Evolutionary conservation across 768 basidiomycete species (phyloP).

Genomic region (Suillus americanus): DNA sequence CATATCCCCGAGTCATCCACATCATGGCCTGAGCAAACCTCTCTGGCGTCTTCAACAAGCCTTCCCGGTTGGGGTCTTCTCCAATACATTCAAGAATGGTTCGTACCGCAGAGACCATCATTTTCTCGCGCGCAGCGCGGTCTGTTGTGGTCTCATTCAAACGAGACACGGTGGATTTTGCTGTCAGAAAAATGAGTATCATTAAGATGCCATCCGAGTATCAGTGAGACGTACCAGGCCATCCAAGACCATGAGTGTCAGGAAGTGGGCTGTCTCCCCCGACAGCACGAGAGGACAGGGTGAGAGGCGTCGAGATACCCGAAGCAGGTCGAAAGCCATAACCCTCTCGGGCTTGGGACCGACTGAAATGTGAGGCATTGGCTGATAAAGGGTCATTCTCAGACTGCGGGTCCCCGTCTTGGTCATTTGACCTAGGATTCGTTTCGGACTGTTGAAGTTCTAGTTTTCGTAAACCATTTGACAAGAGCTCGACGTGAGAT

Average conservation of each 20-base stretch:
- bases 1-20: constrained; percentile 99
- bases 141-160: constrained; percentile 79
- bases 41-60: constrained; percentile 87
- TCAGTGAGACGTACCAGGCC: constrained; percentile 68
- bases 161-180: constrained; percentile 86
- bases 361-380: constrained; percentile 18
- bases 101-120: constrained; percentile 81
- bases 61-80: constrained; percentile 96
- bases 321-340: constrained; percentile 80
- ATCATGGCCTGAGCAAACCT: constrained; percentile 95
- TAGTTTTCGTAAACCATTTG: constrained; percentile 48
- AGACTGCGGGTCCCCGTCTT: constrained; percentile 10
- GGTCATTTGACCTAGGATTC: constrained; percentile 7
- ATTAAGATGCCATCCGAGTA: constrained; percentile 8
- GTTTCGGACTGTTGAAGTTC: constrained; percentile 31
- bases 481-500: constrained; percentile 41
- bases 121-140: constrained; percentile 67
- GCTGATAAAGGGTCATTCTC: constrained; percentile 13
- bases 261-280: constrained; percentile 36
- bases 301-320: constrained; percentile 62
- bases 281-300: constrained; percentile 26
- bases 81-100: constrained; percentile 96
- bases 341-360: constrained; percentile 59
- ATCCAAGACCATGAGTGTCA: constrained; percentile 78
- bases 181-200: constrained; percentile 39